Base-by-base conservation (phyloP, 176 grass and related monocot species). In the Triticum timopheevii region DNA sequence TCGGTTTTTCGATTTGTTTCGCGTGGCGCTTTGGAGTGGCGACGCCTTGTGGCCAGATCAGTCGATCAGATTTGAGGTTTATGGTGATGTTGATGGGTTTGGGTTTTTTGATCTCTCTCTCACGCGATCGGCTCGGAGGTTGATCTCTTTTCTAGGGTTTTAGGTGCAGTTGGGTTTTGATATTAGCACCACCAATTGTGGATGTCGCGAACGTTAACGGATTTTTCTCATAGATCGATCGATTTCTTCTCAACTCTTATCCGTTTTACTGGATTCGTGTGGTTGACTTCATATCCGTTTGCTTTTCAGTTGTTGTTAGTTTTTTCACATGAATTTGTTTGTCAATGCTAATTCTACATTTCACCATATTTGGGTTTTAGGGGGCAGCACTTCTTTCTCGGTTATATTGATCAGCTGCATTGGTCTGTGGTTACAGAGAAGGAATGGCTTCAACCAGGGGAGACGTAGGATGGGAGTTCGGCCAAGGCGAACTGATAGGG, bases 401-500 rank as follows among this genome's bases (percentile, higher is more conserved):
- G 13, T 67, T 19, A 63, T 81, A 79, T 38, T 85, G 83, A 73
- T 85, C 9, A 70, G 13, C 69, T 80, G 19, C 78, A 82, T 87
- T 69, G 38, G 4, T 85, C 13, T 36, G 31, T 69, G 22, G 4
- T 89, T 89, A 52, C 79, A 98, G 96, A 94, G 84, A 70, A 94
- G 88, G 89, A 84, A 74, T 86, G 82, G 86, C 69, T 92, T 94
- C 83, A 89, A 81, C 69, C 93, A 95, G 64, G 90, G 83, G 3
- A 93, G 82, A 78, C 86, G 91, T 39, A 93, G 91, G 70, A 67
- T 90, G 59, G 92, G 94, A 73, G 83, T 87, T 28, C 90, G 95
- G 27, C 82, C 80, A 45, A 84, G 91, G 69, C 87, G 87, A 84
- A 67, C 88, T 65, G 93, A 95, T 77, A 91, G 91, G 81, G 93